Percentiles rank a stretch among this genome's conserved stretches.
phyloP scores from a whole-genome alignment of 1,139 yeast genomes.

The Diutina siamensis region DNA sequence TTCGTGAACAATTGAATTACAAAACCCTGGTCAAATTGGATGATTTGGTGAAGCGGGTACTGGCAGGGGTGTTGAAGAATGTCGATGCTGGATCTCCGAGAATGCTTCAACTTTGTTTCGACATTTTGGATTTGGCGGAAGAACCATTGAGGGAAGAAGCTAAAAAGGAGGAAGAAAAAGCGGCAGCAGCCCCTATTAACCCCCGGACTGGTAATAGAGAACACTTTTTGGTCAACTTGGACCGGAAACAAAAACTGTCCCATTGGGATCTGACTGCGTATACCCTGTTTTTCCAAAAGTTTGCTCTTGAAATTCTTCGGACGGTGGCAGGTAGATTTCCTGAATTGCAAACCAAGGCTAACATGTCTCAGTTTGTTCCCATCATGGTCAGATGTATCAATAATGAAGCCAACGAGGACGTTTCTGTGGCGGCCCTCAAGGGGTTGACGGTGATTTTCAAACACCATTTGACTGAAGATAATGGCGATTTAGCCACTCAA shows the following conservation, averaged over 20 bases:
- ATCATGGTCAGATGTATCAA: slow-evolving; percentile 45
- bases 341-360: slow-evolving; percentile 44
- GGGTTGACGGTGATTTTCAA: slow-evolving; percentile 50
- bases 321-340: slow-evolving; percentile 56
- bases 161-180: slow-evolving; percentile 10
- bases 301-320: slow-evolving; percentile 68
- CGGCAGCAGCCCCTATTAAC: background rate
- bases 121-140: slow-evolving; percentile 37
- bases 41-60: slow-evolving; percentile 64
- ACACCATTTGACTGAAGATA: slow-evolving; percentile 49
- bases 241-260: slow-evolving; percentile 44
- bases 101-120: slow-evolving; percentile 62
- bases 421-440: slow-evolving; percentile 56
- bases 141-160: slow-evolving; percentile 27
- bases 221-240: slow-evolving; percentile 60
- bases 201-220: slow-evolving; percentile 22
- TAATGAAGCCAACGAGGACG: slow-evolving; percentile 59
- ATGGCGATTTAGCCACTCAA: slow-evolving; percentile 39
- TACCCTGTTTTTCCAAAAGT: slow-evolving; percentile 53
- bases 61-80: slow-evolving; percentile 70
- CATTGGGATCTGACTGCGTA: slow-evolving; percentile 40
- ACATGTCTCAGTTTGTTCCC: slow-evolving; percentile 68
- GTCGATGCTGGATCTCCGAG: slow-evolving; percentile 46
- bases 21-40: slow-evolving; percentile 68
- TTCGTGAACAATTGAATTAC: slow-evolving; percentile 53